phyloP scores from a whole-genome alignment of 1,284 basidiomycete species.

The Ustanciosporium gigantosporum region DNA sequence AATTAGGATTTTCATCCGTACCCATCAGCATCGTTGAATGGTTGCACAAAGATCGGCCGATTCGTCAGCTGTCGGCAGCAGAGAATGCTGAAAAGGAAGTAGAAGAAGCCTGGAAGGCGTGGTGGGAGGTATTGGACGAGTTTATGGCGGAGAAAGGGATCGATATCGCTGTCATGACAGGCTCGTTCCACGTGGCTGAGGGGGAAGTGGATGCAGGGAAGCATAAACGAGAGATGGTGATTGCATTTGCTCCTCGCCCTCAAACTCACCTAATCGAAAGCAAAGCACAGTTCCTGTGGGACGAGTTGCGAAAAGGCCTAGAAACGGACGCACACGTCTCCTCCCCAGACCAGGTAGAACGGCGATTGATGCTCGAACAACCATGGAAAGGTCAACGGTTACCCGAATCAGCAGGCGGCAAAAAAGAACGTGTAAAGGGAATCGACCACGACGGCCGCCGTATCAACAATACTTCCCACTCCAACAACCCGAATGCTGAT shows the following conservation, averaged over 20 bases:
- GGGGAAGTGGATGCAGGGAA: conserved; percentile 38
- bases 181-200: conserved; percentile 33
- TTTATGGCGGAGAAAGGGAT: conserved; percentile 46
- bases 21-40: conserved; percentile 45
- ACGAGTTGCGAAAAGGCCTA: conserved; percentile 18
- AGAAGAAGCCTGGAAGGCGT: conserved; percentile 39
- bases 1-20: conserved; percentile 43
- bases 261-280: conserved; percentile 7
- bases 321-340: conserved; percentile 25
- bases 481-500: background rate
- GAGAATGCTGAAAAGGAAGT: conserved; percentile 21
- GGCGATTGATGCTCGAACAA: conserved; percentile 31
- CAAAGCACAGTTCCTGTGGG: conserved; percentile 13
- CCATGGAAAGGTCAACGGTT: conserved; percentile 48
- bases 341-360: conserved; percentile 4
- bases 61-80: conserved; percentile 1
- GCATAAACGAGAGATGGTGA: conserved; percentile 46
- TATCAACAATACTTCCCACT: background rate
- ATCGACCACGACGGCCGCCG: conserved; percentile 26
- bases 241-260: conserved; percentile 23
- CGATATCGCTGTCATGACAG: conserved; percentile 46
- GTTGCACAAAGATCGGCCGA: conserved; percentile 37
- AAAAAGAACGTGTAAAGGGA: conserved; percentile 42
- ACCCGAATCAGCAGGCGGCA: conserved; percentile 26
- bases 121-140: conserved; percentile 36